phyloP scores from a whole-genome alignment of 139 green algal genomes.

The Asterochloris erici region DNA sequence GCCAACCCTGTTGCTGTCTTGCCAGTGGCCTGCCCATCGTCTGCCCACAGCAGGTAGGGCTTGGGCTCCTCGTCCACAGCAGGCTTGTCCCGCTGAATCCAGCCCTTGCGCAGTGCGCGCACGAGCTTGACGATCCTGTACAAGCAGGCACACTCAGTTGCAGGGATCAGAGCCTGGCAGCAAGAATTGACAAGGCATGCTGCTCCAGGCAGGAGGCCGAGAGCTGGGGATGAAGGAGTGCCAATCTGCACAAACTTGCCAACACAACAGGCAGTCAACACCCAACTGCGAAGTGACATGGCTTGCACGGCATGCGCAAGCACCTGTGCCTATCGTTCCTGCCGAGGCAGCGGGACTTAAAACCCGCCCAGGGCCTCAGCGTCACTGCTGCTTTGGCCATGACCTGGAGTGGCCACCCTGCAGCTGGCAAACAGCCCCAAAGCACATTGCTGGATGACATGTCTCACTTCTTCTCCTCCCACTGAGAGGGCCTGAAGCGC shows the following conservation, averaged over 20 bases:
- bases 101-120: slow-evolving; percentile 89
- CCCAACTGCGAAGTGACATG: no score
- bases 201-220: no score
- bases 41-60: slow-evolving; percentile 90
- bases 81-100: slow-evolving; percentile 63
- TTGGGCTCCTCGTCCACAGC: slow-evolving; percentile 30
- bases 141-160: neutral
- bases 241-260: no score
- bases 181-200: neutral
- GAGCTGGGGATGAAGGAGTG: no score
- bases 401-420: neutral
- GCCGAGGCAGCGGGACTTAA: no score
- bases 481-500: slow-evolving; percentile 94
- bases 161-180: neutral
- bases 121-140: slow-evolving; percentile 75
- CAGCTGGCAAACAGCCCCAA: neutral
- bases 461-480: slow-evolving; percentile 91
- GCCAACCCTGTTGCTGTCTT: slow-evolving; percentile 78
- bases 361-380: no score
- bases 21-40: slow-evolving; percentile 60
- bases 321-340: neutral
- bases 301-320: neutral
- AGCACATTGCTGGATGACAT: neutral
- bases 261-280: no score
- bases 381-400: no score